These are phyloP conservation scores for Wallacemonas sp. DNA, from an alignment of 208 protist genomes.

Conservation along the genomic window DNA sequence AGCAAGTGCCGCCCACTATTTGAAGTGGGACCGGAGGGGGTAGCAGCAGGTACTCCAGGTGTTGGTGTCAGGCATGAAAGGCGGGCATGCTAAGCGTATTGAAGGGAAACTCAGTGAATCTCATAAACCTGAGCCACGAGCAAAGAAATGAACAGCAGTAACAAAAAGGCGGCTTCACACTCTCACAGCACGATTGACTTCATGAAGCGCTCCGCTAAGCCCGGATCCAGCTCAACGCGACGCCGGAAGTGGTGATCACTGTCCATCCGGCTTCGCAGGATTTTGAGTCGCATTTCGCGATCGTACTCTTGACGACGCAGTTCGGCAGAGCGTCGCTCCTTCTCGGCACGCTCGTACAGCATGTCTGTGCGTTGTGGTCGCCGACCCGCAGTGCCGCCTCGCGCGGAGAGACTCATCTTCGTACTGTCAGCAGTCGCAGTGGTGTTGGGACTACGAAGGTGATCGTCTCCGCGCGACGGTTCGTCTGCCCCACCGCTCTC, in stretches of 20 bases:
- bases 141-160: neutral
- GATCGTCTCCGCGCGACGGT: neutral
- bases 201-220: conserved; percentile 80
- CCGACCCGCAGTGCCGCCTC: too few relatives aligned
- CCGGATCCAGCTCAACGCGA: conserved; percentile 83
- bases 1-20: too few relatives aligned
- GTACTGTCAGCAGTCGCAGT: too few relatives aligned
- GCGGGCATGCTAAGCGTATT: too few relatives aligned
- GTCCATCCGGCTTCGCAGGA: conserved; percentile 63
- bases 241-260: conserved; percentile 83
- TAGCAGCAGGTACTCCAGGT: too few relatives aligned
- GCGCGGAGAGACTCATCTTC: neutral
- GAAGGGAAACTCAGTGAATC: too few relatives aligned
- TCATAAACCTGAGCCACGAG: neutral
- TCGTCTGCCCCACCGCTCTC: neutral
- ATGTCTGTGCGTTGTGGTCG: conserved; percentile 25
- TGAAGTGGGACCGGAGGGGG: too few relatives aligned
- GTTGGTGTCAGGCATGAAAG: too few relatives aligned
- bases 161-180: neutral
- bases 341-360: conserved; percentile 42
- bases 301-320: conserved; percentile 33
- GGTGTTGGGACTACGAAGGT: neutral
- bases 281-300: conserved; percentile 30
- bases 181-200: conserved; percentile 63
- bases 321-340: conserved; percentile 14